Evolutionary conservation across 441 rosid genomes (phyloP).

Genomic region (Flueggea neowawraea): DNA sequence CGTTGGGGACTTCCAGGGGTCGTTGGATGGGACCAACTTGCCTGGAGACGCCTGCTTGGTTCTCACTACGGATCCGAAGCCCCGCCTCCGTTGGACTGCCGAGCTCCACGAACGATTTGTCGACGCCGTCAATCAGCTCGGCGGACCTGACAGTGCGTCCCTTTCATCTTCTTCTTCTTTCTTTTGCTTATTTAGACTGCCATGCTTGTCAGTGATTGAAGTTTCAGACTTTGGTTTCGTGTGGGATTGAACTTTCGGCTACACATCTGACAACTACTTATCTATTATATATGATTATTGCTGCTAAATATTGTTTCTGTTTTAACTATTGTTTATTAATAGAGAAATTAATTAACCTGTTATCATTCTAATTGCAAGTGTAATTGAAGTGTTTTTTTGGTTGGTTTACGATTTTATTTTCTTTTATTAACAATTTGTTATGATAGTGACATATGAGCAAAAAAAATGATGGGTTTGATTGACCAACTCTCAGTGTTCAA

Average conservation of each 20-base stretch:
- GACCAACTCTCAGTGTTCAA: too few species aligned
- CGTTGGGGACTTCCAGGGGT: slow-evolving; percentile 43
- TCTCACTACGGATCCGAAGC: slow-evolving; percentile 89
- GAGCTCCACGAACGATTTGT: slow-evolving; percentile 93
- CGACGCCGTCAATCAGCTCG: slow-evolving; percentile 88
- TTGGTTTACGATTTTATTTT: not conserved
- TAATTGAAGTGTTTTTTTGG: not conserved
- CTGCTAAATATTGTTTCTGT: not conserved
- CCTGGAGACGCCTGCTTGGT: slow-evolving; percentile 79
- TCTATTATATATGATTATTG: too few species aligned
- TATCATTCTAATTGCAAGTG: too few species aligned
- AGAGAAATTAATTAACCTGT: too few species aligned
- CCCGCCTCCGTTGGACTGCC: slow-evolving; percentile 95
- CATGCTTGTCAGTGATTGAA: too few species aligned
- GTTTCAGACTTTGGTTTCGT: too few species aligned
- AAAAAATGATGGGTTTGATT: too few species aligned
- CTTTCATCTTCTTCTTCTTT: not conserved
- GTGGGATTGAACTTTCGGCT: too few species aligned
- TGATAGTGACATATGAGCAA: too few species aligned
- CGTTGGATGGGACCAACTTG: slow-evolving; percentile 64
- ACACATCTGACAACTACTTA: too few species aligned
- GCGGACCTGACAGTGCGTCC: slow-evolving; percentile 87
- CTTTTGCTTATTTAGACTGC: not conserved
- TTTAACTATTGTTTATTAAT: too few species aligned
- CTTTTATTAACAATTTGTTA: too few species aligned